These are phyloP conservation scores for Cercophora sp. DNA, from an alignment of 495 filamentous ascomycete genomes.

Conservation along the genomic window DNA sequence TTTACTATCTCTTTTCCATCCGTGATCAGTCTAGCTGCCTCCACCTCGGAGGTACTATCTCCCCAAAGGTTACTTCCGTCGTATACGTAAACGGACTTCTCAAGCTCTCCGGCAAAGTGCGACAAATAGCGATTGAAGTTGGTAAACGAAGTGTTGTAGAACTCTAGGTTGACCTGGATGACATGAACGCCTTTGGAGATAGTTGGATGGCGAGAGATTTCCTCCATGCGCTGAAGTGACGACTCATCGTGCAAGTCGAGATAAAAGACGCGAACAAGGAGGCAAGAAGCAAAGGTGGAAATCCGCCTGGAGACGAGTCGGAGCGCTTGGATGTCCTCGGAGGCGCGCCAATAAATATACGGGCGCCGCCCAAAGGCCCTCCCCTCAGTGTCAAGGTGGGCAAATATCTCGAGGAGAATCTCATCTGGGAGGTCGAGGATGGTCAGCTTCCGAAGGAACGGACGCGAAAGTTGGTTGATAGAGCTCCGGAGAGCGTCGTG, in stretches of 20 bases:
- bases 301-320: conserved; percentile 15
- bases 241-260: neutral
- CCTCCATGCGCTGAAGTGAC: conserved; percentile 10
- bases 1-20: neutral
- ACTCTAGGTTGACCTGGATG: conserved; percentile 4
- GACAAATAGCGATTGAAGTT: neutral
- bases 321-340: conserved; percentile 1
- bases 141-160: neutral
- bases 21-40: neutral
- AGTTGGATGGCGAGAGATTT: conserved; percentile 13
- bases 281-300: conserved; percentile 2
- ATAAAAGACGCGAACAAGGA: conserved; percentile 8
- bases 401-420: conserved; percentile 13
- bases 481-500: neutral
- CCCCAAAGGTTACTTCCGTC: neutral
- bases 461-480: conserved; percentile 6
- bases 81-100: neutral
- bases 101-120: neutral
- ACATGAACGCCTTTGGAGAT: conserved; percentile 13
- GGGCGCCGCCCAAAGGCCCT: neutral
- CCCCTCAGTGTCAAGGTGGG: neutral
- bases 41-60: neutral
- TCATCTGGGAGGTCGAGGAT: conserved; percentile 14
- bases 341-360: neutral
- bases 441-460: neutral